phyloP scores from a whole-genome alignment of 2,329 filamentous ascomycete genomes.

The Rosellinia necatrix region DNA sequence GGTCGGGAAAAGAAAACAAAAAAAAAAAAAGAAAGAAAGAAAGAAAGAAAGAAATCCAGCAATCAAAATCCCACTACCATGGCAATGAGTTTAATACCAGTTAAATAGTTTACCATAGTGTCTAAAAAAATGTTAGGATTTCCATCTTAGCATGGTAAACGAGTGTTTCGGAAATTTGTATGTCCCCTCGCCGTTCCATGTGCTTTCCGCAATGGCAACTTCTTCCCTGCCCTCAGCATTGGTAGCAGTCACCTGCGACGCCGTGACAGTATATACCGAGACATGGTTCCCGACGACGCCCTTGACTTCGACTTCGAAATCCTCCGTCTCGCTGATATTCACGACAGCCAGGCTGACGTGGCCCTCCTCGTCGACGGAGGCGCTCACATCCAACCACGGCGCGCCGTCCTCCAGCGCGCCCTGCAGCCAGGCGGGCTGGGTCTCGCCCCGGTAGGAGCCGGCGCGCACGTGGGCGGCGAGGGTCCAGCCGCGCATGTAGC shows the following conservation, averaged over 20 bases:
- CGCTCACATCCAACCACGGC: constrained; percentile 72
- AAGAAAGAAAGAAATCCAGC: constrained; percentile 3
- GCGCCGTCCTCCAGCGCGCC: constrained; percentile 61
- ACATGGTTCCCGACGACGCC: constrained; percentile 58
- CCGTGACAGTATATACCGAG: constrained; percentile 66
- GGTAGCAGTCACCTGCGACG: constrained; percentile 57
- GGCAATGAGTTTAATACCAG: not conserved
- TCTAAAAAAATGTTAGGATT: constrained; percentile 22
- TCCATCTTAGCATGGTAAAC: constrained; percentile 66
- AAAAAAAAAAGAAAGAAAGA: not conserved
- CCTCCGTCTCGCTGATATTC: constrained; percentile 68
- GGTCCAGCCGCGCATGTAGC: constrained; percentile 75
- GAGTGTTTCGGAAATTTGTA: constrained; percentile 73
- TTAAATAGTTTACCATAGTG: constrained; percentile 1
- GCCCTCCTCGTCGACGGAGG: constrained; percentile 61
- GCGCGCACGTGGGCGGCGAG: constrained; percentile 68
- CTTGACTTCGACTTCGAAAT: constrained; percentile 63
- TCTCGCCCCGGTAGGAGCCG: constrained; percentile 68
- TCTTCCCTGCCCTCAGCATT: constrained; percentile 68
- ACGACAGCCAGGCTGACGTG: constrained; percentile 71
- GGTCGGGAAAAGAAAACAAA: not conserved
- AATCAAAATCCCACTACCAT: not conserved
- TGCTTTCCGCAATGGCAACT: constrained; percentile 63
- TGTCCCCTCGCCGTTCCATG: constrained; percentile 65
- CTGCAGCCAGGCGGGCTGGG: constrained; percentile 67